A percentile compares a stretch with the other conserved stretches of the same genome.
Conservation (phyloP, 257 asterid species). For the Solanum clarkiae region DNA sequence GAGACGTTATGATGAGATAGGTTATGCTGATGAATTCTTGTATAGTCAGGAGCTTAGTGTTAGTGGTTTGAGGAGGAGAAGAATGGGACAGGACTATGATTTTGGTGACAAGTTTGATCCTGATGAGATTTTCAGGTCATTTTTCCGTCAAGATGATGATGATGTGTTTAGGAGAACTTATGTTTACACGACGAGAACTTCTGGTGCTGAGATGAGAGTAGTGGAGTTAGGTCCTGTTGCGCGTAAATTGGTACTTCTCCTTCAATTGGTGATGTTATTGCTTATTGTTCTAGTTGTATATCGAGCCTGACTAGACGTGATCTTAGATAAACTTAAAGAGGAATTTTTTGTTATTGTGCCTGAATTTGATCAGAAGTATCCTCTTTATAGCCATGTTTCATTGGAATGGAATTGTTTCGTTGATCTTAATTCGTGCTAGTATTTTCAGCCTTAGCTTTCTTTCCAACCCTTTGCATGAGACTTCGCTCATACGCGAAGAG, state of each 20-base stretch:
- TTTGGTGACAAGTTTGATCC: constrained; percentile 68
- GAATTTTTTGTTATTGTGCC: constrained; percentile 56
- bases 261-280: constrained; percentile 66
- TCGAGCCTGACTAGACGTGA: constrained; percentile 71
- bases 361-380: constrained; percentile 57
- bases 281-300: constrained; percentile 72
- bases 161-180: constrained; percentile 47
- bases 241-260: constrained; percentile 48
- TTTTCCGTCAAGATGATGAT: constrained; percentile 44
- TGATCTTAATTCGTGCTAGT: not conserved
- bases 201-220: constrained; percentile 45
- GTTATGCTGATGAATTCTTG: constrained; percentile 72
- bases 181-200: constrained; percentile 56
- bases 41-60: constrained; percentile 23
- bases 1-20: constrained; percentile 71
- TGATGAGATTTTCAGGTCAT: constrained; percentile 80
- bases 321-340: constrained; percentile 44
- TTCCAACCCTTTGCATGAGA: not conserved
- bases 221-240: constrained; percentile 51
- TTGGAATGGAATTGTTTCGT: not conserved
- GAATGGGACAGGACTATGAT: constrained; percentile 36
- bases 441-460: not conserved
- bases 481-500: not conserved
- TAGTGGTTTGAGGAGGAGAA: constrained; percentile 40
- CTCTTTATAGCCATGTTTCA: constrained; percentile 29